These are phyloP conservation scores for Porodaedalea pini DNA, from an alignment of 1,284 basidiomycete genomes.

Conservation along the genomic window DNA sequence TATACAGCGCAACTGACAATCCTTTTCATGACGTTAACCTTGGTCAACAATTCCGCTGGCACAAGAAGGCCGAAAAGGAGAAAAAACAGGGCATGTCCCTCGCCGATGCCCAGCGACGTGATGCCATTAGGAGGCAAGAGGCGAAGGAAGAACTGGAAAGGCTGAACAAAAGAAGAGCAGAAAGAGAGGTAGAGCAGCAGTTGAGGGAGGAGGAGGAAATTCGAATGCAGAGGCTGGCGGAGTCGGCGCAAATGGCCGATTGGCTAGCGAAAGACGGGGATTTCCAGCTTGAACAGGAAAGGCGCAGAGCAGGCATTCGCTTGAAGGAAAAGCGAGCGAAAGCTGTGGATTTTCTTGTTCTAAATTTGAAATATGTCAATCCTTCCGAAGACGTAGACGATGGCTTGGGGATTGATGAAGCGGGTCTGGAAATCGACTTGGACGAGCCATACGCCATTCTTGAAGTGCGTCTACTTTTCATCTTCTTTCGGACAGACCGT, in stretches of 20 bases:
- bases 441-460: slow-evolving; percentile 98
- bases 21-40: slow-evolving; percentile 98
- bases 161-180: slow-evolving; percentile 85
- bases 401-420: slow-evolving; percentile 64
- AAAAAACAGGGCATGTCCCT: slow-evolving; percentile 80
- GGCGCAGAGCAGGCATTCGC: slow-evolving; percentile 86
- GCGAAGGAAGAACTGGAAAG: slow-evolving; percentile 94
- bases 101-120: slow-evolving; percentile 77
- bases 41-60: slow-evolving; percentile 94
- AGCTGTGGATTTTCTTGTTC: slow-evolving; percentile 90
- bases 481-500: not conserved
- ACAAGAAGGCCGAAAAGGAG: slow-evolving; percentile 97
- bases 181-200: slow-evolving; percentile 85
- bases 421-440: slow-evolving; percentile 93
- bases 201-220: slow-evolving; percentile 91
- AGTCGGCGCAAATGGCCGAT: slow-evolving; percentile 95
- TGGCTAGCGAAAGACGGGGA: slow-evolving; percentile 98
- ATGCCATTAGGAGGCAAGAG: slow-evolving; percentile 81
- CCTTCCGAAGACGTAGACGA: slow-evolving; percentile 67
- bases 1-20: slow-evolving; percentile 93
- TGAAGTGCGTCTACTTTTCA: slow-evolving; percentile 55
- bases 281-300: slow-evolving; percentile 94
- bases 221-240: slow-evolving; percentile 82
- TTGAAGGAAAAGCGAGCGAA: slow-evolving; percentile 95
- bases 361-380: slow-evolving; percentile 88